Conservation (phyloP, 306 rosid genomes). For the Geum urbanum region DNA sequence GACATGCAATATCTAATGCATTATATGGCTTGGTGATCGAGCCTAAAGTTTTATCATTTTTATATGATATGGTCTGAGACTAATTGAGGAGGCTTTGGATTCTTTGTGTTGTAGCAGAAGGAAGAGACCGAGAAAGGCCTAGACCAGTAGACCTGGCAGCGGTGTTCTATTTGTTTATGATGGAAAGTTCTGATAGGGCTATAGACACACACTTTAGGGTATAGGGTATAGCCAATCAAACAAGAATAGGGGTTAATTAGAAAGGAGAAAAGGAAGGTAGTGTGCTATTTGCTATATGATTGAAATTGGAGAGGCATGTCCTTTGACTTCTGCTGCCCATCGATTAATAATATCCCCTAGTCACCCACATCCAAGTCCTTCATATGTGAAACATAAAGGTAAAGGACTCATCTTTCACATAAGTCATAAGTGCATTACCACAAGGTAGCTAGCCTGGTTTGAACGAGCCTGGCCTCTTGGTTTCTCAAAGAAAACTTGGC, state of each 20-base stretch:
- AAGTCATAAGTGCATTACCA: not conserved
- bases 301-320: constrained; percentile 42
- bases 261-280: constrained; percentile 6
- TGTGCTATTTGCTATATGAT: constrained; percentile 5
- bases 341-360: constrained; percentile 16
- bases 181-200: constrained; percentile 39
- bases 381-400: not conserved
- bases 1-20: too few relatives aligned
- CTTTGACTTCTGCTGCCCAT: constrained; percentile 59
- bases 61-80: not conserved
- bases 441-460: constrained; percentile 3
- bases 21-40: too few relatives aligned
- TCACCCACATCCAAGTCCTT: constrained; percentile 23
- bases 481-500: not conserved
- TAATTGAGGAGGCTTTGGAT: constrained; percentile 32
- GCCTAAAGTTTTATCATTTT: too few relatives aligned
- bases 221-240: constrained; percentile 21
- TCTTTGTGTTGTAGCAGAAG: constrained; percentile 18
- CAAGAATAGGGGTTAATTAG: constrained; percentile 14
- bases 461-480: constrained; percentile 1
- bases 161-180: constrained; percentile 26
- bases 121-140: constrained; percentile 31
- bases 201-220: not conserved
- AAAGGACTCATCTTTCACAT: not conserved
- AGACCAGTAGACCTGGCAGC: constrained; percentile 1